Percentiles rank a stretch among this genome's conserved stretches.
These are phyloP conservation scores for Priceomyces carsonii DNA, from an alignment of 805 yeast species.

Conservation along the genomic window DNA sequence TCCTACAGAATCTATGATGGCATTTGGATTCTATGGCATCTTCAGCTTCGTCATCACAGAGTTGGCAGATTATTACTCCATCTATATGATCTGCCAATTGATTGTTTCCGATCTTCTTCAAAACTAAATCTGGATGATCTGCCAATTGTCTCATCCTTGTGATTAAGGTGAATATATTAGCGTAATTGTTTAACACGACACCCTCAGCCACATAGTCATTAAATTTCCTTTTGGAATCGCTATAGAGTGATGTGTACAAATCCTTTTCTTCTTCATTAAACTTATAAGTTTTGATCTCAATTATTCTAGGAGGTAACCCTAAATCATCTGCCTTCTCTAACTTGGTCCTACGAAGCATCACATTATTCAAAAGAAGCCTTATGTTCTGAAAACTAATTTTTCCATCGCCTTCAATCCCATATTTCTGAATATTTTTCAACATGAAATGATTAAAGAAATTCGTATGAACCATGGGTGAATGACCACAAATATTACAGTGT, in stretches of 20 bases:
- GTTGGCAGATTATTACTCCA: slow-evolving; percentile 73
- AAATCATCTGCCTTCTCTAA: slow-evolving; percentile 96
- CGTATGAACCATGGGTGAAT: slow-evolving; percentile 92
- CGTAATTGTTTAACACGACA: slow-evolving; percentile 93
- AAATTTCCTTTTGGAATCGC: slow-evolving; percentile 84
- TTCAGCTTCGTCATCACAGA: slow-evolving; percentile 98
- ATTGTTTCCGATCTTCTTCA: slow-evolving; percentile 60
- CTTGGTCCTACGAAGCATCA: slow-evolving; percentile 93
- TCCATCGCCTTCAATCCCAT: slow-evolving; percentile 82
- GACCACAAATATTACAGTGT: slow-evolving; percentile 85
- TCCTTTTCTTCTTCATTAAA: slow-evolving; percentile 97
- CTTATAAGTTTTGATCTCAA: slow-evolving; percentile 79
- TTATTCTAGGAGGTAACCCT: slow-evolving; percentile 95
- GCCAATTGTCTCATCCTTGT: slow-evolving; percentile 98
- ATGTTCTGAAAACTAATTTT: slow-evolving; percentile 73
- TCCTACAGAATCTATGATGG: slow-evolving; percentile 89
- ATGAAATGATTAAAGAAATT: slow-evolving; percentile 95
- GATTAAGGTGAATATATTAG: slow-evolving; percentile 92
- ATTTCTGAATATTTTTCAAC: slow-evolving; percentile 89
- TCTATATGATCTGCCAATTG: slow-evolving; percentile 41
- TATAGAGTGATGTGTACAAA: slow-evolving; percentile 80
- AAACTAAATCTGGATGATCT: slow-evolving; percentile 95
- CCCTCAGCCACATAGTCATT: slow-evolving; percentile 94
- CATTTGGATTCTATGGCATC: slow-evolving; percentile 95
- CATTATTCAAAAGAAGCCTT: slow-evolving; percentile 69